Base-by-base conservation (phyloP, 805 yeast species). In the Candida verbasci region DNA sequence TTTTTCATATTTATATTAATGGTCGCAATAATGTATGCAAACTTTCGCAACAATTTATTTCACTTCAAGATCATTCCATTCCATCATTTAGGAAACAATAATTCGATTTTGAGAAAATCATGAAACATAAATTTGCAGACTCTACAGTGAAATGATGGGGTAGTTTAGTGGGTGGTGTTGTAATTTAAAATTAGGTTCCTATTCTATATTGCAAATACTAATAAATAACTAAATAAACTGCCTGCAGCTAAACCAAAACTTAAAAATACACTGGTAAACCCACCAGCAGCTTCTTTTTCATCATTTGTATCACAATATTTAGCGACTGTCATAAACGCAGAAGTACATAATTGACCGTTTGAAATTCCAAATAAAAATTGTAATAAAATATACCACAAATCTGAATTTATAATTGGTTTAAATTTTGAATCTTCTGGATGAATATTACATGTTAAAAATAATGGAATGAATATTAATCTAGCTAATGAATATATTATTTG, bases 281-380 rank as follows among this genome's bases (percentile, higher is more conserved):
- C 97, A 30, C 96, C 96, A 1, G 97, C 96, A 0, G 96, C 96
- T 41, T 86, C 86, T 54, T 78, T 80, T 50, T 86, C 91, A 15
- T 72, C 71, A 23, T 78, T 86, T 1, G 70, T 68, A 22, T 76
- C 82, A 36, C 78, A 64, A 39, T 68, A 72, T 12, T 69, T 64
- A 0, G 84, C 80, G 2, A 87, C 83, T 31, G 71, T 72, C 83
- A 86, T 85, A 60, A 91, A 86, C 39, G 86, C 74, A 18, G 86
- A 74, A 6, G 95, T 81, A 35, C 84, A 73, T 20, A 85, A 66
- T 48, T 88, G 95, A 2, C 98, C 98, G 52, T 86, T 88, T 4
- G 95, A 78, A 29, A 86, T 49, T 0, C 98, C 98, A 64, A 86
- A 93, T 4, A 75, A 33, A 37, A 87, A 75, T 57, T 88, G 96